These are phyloP conservation scores for Pleurotus platypus DNA, from an alignment of 768 basidiomycete genomes.

Conservation along the genomic window DNA sequence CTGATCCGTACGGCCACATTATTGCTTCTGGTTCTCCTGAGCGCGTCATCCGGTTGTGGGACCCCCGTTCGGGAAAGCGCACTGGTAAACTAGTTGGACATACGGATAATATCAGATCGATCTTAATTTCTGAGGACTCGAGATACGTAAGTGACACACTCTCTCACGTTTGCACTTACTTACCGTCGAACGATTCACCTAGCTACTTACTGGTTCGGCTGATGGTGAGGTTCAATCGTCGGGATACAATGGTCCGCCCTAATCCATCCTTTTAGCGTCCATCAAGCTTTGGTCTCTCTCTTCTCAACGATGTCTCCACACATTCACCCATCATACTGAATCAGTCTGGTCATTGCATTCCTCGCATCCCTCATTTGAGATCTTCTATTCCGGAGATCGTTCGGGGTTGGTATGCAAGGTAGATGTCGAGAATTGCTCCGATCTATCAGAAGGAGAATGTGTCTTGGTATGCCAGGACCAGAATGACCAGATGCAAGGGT, in stretches of 20 bases:
- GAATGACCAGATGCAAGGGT: constrained; percentile 26
- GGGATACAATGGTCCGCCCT: neutral
- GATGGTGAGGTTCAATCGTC: constrained; percentile 43
- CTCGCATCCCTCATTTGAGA: constrained; percentile 76
- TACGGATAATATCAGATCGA: constrained; percentile 93
- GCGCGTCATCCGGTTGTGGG: constrained; percentile 88
- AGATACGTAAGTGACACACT: constrained; percentile 63
- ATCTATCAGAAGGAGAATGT: constrained; percentile 88
- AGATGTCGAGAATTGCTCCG: constrained; percentile 81
- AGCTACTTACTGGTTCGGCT: constrained; percentile 84
- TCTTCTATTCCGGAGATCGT: constrained; percentile 94
- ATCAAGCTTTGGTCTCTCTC: constrained; percentile 93
- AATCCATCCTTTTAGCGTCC: constrained; percentile 41
- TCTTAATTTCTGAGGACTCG: constrained; percentile 86
- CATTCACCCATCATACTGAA: constrained; percentile 93
- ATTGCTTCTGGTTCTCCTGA: constrained; percentile 93
- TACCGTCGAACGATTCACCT: too few relatives aligned
- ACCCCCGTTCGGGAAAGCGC: constrained; percentile 81
- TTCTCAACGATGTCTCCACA: constrained; percentile 89
- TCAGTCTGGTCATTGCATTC: constrained; percentile 94
- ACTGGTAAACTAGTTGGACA: constrained; percentile 85
- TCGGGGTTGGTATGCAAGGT: constrained; percentile 87
- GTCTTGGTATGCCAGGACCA: constrained; percentile 73
- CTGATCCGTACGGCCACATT: constrained; percentile 74
- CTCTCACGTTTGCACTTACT: too few relatives aligned